Conservation (phyloP, 345 rosid genomes). For the Aegle marmelos region DNA sequence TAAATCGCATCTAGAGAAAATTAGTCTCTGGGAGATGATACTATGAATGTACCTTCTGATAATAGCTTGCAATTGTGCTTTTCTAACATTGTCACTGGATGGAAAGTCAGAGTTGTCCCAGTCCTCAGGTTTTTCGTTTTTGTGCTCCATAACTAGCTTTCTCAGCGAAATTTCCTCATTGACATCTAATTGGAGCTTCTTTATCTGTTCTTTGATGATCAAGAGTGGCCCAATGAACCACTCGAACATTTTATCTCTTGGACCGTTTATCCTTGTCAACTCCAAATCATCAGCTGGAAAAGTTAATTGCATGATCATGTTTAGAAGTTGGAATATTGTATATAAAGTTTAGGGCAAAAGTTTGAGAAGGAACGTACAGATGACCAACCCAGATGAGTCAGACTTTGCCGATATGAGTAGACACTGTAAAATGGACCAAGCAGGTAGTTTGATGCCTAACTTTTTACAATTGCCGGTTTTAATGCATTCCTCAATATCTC, state of each 20-base stretch:
- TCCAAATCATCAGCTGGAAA: constrained; percentile 60
- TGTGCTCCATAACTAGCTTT: constrained; percentile 40
- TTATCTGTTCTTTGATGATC: constrained; percentile 77
- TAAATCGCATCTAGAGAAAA: not conserved
- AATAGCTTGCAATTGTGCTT: constrained; percentile 83
- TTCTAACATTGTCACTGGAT: constrained; percentile 48
- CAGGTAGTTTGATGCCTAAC: constrained; percentile 53
- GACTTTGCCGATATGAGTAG: constrained; percentile 67
- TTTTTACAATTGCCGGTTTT: constrained; percentile 59
- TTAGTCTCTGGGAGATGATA: not conserved
- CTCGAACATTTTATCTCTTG: constrained; percentile 61
- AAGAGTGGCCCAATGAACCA: constrained; percentile 75
- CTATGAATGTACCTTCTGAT: constrained; percentile 53
- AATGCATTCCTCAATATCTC: constrained; percentile 65
- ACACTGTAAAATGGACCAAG: constrained; percentile 75
- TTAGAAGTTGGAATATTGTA: not conserved
- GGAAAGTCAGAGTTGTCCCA: constrained; percentile 64
- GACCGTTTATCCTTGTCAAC: constrained; percentile 52
- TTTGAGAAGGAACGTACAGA: constrained; percentile 44
- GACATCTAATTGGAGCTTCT: constrained; percentile 47
- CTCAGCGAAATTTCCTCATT: constrained; percentile 58
- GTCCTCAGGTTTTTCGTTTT: constrained; percentile 60
- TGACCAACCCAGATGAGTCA: constrained; percentile 58
- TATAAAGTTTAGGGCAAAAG: not conserved
- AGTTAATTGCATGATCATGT: not conserved